Base-by-base conservation (phyloP, 2,329 filamentous ascomycete genomes). In the Fusarium udum region DNA sequence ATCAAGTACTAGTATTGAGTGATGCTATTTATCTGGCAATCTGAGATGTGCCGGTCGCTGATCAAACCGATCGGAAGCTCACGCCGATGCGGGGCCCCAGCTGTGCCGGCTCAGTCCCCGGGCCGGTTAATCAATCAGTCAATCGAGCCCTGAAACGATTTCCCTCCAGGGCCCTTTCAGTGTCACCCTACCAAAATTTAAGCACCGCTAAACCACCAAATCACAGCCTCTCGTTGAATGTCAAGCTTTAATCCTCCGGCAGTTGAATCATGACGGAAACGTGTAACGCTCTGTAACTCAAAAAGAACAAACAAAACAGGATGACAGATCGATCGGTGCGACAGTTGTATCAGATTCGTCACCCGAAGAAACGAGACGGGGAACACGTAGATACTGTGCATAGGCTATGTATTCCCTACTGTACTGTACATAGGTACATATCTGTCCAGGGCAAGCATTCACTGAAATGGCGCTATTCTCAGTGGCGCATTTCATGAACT, bases 221-320 rank as follows among this genome's bases (percentile, higher is more conserved):
- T 40, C 51, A 55, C 36, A 12, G 51, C 3, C 1, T 6, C 24
- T 39, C 13, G 20, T 40, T 40, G 26, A 31, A 7, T 43, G 39
- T 45, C 40, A 56, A 65, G 62, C 52, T 20, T 52, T 42, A 46
- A 68, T 61, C 56, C 37, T 31, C 64, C 56, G 65, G 65, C 65
- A 68, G 48, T 68, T 68, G 42, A 63, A 37, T 68, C 64, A 68
- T 67, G 55, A 39, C 26, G 36, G 31, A n/a, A 24, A 36, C 28
- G 48, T 49, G 56, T 32, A 42, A 61, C 63, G 22, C 7, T 40
- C 3, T 36, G 45, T 51, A 22, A 16, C 32, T 2, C 62, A 18
- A 61, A 9, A 15, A 43, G 15, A 46, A 22, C 42, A 55, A 37
- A 49, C 42, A 63, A 34, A 51, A 12, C 22, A 13, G 28, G 34